These are phyloP conservation scores for Neofusicoccum sp. DNA, from an alignment of 2,329 filamentous ascomycete genomes.

Conservation along the genomic window DNA sequence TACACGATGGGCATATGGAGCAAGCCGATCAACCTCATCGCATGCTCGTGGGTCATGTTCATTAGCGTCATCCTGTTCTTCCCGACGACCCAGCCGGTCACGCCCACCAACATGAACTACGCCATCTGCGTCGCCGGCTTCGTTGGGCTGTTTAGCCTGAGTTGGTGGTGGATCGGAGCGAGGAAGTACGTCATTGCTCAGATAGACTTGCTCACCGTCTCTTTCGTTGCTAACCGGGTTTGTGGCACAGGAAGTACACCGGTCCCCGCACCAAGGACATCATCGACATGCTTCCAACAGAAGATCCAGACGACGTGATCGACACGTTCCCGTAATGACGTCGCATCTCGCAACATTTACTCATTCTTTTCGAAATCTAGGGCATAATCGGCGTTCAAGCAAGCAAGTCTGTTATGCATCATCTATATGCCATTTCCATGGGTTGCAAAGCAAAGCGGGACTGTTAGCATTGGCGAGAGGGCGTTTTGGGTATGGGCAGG, in stretches of 20 bases:
- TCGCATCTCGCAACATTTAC: neutral
- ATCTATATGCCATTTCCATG: slow-evolving; percentile 5
- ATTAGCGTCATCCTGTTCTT: slow-evolving; percentile 64
- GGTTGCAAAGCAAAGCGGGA: neutral
- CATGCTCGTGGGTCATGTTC: slow-evolving; percentile 64
- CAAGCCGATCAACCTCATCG: slow-evolving; percentile 57
- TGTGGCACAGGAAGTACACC: slow-evolving; percentile 55
- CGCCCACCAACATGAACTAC: slow-evolving; percentile 52
- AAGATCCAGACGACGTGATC: slow-evolving; percentile 43
- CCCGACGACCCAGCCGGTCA: slow-evolving; percentile 48
- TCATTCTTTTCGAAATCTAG: neutral
- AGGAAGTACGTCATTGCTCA: slow-evolving; percentile 34
- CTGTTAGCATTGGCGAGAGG: neutral
- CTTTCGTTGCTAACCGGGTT: slow-evolving; percentile 1
- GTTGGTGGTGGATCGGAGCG: slow-evolving; percentile 49
- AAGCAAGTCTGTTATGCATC: neutral
- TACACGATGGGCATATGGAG: slow-evolving; percentile 61
- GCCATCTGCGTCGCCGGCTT: slow-evolving; percentile 49
- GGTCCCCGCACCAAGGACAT: slow-evolving; percentile 61
- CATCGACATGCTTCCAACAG: slow-evolving; percentile 44
- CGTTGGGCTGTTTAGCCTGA: slow-evolving; percentile 52
- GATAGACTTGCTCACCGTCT: slow-evolving; percentile 20
- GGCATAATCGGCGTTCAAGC: slow-evolving; percentile 14
- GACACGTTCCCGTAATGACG: neutral
- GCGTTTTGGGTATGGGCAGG: neutral